Evolutionary conservation across 176 grass and related monocot species (phyloP), one percentile per base, ranked within the genome.

Genomic region (Tuctoria greenei): DNA sequence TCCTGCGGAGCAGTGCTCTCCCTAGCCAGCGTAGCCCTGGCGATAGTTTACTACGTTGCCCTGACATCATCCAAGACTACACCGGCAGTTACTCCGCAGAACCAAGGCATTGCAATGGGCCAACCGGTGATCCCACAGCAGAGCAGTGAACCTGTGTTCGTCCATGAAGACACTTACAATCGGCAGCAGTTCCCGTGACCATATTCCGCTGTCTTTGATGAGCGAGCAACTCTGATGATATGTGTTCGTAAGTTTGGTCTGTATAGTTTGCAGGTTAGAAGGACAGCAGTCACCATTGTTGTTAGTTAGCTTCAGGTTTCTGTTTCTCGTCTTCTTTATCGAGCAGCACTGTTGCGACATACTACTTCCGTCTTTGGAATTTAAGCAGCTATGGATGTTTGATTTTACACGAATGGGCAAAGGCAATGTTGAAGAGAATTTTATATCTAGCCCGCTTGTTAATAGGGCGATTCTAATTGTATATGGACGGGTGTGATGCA

Each of bases 121-220:
- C 95, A 95, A 21, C 89, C 95, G 18, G 86, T 89, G 46, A 89
- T 99, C 70, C 95, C 86, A 0, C 91, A 78, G 10, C 87, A 90
- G 71, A 92, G 84, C 75, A 92, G 36, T 1, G 86, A 96, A 14
- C 91, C 88, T 0, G 89, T 95, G 20, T 99, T 99, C 43, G 95
- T 99, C 73, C 95, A 99, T 0, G 95, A 99, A 70, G 95, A 99
- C 82, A 99, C 91, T 0, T 99, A 99, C 76, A 95, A 90, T 51
- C 75, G 95, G 57, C 95, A 89, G 74, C 87, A 95, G 36, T 84
- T 92, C 80, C 86, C 91, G 0, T 94, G 86, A 94, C 23, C 9
- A 59, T 10, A 14, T 49, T 12, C 31, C 3, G 31, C n/a, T 34
- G 6, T 62, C 2, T 31, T 55, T 54, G 16, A 1, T 46, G 11